Conservation (phyloP, 257 asterid species). For the Lycium barbarum region DNA sequence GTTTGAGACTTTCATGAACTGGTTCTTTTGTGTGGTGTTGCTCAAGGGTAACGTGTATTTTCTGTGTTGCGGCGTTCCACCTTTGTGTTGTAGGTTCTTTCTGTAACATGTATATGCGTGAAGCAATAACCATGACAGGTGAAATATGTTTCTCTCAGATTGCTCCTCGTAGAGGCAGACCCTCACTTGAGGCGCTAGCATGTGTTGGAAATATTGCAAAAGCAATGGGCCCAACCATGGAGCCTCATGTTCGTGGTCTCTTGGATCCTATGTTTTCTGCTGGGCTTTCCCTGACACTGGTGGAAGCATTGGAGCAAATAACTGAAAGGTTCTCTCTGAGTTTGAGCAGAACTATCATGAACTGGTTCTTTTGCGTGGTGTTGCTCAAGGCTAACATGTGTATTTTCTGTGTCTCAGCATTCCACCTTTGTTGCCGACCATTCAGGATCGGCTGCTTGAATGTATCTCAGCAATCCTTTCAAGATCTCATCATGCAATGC, state of each 20-base stretch:
- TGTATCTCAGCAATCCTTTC: constrained; percentile 90
- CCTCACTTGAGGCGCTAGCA: constrained; percentile 95
- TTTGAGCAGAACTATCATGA: constrained; percentile 28
- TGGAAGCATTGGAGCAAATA: constrained; percentile 88
- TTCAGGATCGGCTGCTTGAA: constrained; percentile 87
- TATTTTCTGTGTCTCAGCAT: constrained; percentile 59
- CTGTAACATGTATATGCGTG: constrained; percentile 15
- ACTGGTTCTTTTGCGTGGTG: constrained; percentile 28
- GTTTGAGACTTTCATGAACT: constrained; percentile 23
- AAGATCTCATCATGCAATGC: constrained; percentile 69
- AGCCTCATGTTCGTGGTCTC: constrained; percentile 84
- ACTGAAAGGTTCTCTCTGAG: constrained; percentile 62
- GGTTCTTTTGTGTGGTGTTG: constrained; percentile 25
- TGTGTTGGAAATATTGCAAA: constrained; percentile 99
- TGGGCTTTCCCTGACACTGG: constrained; percentile 82
- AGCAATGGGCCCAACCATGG: constrained; percentile 95
- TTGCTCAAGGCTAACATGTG: constrained; percentile 37
- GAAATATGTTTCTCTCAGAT: constrained; percentile 54
- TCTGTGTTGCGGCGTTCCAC: constrained; percentile 72
- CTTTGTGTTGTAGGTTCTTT: constrained; percentile 42
- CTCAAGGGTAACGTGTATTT: constrained; percentile 33
- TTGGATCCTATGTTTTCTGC: constrained; percentile 96
- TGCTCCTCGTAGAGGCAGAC: constrained; percentile 99
- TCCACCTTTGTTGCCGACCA: constrained; percentile 85
- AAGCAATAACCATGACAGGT: constrained; percentile 23